Evolutionary conservation across 163 green algal genomes (phyloP), one percentile per base, ranked within the genome.

Genomic region (Chlorella variabilis): DNA sequence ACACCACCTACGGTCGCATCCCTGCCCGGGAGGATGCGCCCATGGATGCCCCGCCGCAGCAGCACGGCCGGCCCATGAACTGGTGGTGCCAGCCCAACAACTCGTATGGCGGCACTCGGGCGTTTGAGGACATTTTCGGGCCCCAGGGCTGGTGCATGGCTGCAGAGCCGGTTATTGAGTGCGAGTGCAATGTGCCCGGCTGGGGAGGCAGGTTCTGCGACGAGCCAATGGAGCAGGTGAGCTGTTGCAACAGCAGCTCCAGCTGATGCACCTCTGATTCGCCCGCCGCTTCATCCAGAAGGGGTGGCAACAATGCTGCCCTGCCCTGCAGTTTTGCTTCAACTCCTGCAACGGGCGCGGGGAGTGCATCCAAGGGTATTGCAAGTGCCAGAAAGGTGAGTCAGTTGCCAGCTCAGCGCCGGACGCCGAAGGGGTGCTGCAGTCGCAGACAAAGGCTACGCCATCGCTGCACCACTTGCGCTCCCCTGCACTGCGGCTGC

Each of bases 11-110:
- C 71, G 88, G 89, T 2, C 41, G 70, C 25, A 69, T 87, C n/a
- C 62, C 63, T 7, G 80, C 87, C 13, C 78, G 78, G 0, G 17
- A 54, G 1, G 79, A 68, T 18, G 83, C 77, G 0, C 74, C 74
- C 11, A 83, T 84, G 15, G 78, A 61, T 74, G 49, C 11, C 0
- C 83, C 83, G 0, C 87, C 89, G 1, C 29, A 85, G 5, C 58
- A 81, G 54, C n/a, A 48, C 11, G 90, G 90, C 3, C 71, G 90
- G 6, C 84, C 82, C 23, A 85, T 94, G 51, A 78, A 85, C 38
- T 45, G 87, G 59, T 42, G 62, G 11, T 94, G 91, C 56, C 87
- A 92, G 69, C 85, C 81, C 49, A 88, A 77, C 36, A 65, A 39
- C 3, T 17, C 29, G 27, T 4, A 5, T 4, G 59, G 38, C 38